phyloP scores from a whole-genome alignment of 805 yeast genomes.

The Kluyveromyces dobzhanskii region DNA sequence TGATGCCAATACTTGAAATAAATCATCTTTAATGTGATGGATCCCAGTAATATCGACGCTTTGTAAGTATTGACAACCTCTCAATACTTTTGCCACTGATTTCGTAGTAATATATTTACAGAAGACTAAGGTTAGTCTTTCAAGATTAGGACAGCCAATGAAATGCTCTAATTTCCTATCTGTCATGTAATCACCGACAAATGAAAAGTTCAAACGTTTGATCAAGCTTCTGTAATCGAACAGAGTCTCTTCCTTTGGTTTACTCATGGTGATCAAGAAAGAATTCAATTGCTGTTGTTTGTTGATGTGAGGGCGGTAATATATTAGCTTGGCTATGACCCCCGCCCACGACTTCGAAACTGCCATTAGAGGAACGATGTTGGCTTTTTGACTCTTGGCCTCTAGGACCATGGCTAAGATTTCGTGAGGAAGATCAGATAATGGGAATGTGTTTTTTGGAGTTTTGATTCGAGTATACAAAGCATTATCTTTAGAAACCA shows the following conservation, averaged over 20 bases:
- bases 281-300: slow-evolving; percentile 45
- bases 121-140: slow-evolving; percentile 77
- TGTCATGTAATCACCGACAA: slow-evolving; percentile 58
- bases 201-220: slow-evolving; percentile 71
- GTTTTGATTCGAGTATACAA: not conserved
- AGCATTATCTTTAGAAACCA: slow-evolving; percentile 1
- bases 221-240: slow-evolving; percentile 65
- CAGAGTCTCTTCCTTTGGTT: slow-evolving; percentile 32
- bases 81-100: slow-evolving; percentile 54
- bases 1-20: slow-evolving; percentile 57
- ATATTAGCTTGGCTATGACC: slow-evolving; percentile 65
- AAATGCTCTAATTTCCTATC: slow-evolving; percentile 56
- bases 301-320: slow-evolving; percentile 78
- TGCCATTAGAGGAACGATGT: slow-evolving; percentile 51
- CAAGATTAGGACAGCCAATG: slow-evolving; percentile 65
- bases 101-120: slow-evolving; percentile 56
- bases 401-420: slow-evolving; percentile 60
- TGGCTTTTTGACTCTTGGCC: slow-evolving; percentile 49
- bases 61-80: slow-evolving; percentile 62
- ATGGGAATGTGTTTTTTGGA: slow-evolving; percentile 17
- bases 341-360: slow-evolving; percentile 80
- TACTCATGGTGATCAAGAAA: slow-evolving; percentile 27
- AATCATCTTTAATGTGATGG: slow-evolving; percentile 56
- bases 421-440: slow-evolving; percentile 39
- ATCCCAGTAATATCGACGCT: slow-evolving; percentile 85